Percentiles rank a stretch among this genome's conserved stretches.
phyloP scores from a whole-genome alignment of 306 rosid genomes.

The Albizia julibrissin region DNA sequence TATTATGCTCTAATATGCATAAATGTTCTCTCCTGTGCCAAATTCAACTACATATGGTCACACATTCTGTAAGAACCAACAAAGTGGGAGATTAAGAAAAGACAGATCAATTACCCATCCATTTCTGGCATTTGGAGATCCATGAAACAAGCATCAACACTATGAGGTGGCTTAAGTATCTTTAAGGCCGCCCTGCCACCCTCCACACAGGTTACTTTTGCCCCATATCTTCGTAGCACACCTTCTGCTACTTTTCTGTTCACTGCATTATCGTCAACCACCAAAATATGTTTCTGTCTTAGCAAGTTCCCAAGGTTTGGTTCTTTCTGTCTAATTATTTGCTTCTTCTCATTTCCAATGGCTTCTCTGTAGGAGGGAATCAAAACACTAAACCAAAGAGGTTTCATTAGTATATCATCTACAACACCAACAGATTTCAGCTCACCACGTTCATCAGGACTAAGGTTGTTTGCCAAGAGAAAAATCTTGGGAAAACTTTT shows the following conservation, averaged over 20 bases:
- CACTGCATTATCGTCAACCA: slow-evolving; percentile 88
- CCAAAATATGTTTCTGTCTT: slow-evolving; percentile 66
- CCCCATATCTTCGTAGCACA: slow-evolving; percentile 76
- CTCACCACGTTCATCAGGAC: slow-evolving; percentile 43
- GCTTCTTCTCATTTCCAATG: slow-evolving; percentile 58
- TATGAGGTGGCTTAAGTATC: slow-evolving; percentile 76
- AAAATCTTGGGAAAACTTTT: slow-evolving; percentile 58
- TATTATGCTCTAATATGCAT: not conserved
- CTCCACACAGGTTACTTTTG: slow-evolving; percentile 76
- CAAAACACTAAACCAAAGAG: slow-evolving; percentile 68
- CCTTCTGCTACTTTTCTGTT: slow-evolving; percentile 95
- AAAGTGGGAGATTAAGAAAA: slow-evolving; percentile 9
- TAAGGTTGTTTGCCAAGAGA: slow-evolving; percentile 60
- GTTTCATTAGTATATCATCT: slow-evolving; percentile 67
- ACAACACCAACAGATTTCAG: slow-evolving; percentile 60
- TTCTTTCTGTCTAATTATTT: slow-evolving; percentile 49
- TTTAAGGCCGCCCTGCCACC: slow-evolving; percentile 72
- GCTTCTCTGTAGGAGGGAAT: slow-evolving; percentile 63
- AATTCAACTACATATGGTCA: not conserved
- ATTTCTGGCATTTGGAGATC: slow-evolving; percentile 99
- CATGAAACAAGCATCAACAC: slow-evolving; percentile 91
- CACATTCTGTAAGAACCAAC: slow-evolving; percentile 22
- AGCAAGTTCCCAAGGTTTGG: slow-evolving; percentile 59
- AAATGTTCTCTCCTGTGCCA: not conserved
- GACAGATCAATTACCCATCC: slow-evolving; percentile 79